These are phyloP conservation scores for Talaromyces amestolkiae DNA, from an alignment of 2,329 filamentous ascomycete genomes.

Conservation along the genomic window DNA sequence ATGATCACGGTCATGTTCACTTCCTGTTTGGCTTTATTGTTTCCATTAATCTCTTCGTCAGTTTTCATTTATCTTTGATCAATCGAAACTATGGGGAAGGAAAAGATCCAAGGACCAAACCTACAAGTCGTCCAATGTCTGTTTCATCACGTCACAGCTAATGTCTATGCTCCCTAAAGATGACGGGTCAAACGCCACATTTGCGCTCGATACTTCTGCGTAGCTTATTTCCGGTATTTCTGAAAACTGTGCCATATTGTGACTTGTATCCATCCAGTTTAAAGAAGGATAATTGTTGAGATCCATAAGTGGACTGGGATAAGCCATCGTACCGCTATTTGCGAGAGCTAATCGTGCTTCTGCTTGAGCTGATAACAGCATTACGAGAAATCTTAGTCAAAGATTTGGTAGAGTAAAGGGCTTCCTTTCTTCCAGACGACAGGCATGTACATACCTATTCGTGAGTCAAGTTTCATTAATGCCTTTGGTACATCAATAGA, in stretches of 20 bases:
- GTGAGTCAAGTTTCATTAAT: slow-evolving; percentile 1
- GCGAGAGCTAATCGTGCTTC: not conserved
- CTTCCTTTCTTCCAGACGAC: not conserved
- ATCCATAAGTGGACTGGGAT: not conserved
- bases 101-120: not conserved
- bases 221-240: not conserved
- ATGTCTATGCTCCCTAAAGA: not conserved
- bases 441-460: not conserved
- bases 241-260: not conserved
- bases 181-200: not conserved
- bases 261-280: not conserved
- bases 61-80: not conserved
- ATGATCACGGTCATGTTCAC: not conserved
- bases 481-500: not conserved
- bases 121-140: not conserved
- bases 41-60: not conserved
- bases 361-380: not conserved
- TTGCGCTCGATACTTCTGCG: not conserved
- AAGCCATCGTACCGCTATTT: not conserved
- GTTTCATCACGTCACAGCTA: not conserved
- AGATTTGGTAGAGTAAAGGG: not conserved
- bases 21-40: not conserved
- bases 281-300: not conserved
- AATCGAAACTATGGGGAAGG: not conserved
- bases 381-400: not conserved